A percentile compares a stretch with the other conserved stretches of the same genome.
Evolutionary conservation across 2,329 filamentous ascomycete species (phyloP).

Genomic region (Diaporthe ampelina): DNA sequence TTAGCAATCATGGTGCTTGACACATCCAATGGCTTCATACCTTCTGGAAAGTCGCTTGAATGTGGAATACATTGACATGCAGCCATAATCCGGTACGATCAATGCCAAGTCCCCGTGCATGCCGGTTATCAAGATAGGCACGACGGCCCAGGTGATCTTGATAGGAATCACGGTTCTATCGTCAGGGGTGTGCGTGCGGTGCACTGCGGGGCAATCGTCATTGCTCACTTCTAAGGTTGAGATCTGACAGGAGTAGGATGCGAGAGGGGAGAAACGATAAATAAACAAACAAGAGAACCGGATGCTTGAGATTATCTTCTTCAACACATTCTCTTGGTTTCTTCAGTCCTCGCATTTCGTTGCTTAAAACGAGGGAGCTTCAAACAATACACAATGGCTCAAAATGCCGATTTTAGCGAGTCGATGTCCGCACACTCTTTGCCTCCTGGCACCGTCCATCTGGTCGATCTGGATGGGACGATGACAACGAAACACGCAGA

Average conservation of each 20-base stretch:
- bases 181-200: background rate
- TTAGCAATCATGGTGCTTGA: background rate
- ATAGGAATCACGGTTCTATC: background rate
- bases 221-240: background rate
- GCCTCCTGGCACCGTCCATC: conserved; percentile 55
- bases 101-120: background rate
- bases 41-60: background rate
- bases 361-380: background rate
- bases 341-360: background rate
- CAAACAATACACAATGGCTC: background rate
- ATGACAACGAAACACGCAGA: conserved; percentile 46
- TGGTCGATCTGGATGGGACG: conserved; percentile 54
- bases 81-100: background rate
- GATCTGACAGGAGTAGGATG: background rate
- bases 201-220: conserved; percentile 1
- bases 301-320: background rate
- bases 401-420: background rate
- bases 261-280: background rate
- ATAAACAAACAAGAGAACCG: background rate
- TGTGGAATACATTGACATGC: background rate
- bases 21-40: background rate
- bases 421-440: background rate
- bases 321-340: background rate
- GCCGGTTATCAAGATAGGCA: conserved; percentile 6
- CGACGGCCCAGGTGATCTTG: background rate